Evolutionary conservation across 768 basidiomycete genomes (phyloP).

Genomic region (Kwoniella botswanensis): DNA sequence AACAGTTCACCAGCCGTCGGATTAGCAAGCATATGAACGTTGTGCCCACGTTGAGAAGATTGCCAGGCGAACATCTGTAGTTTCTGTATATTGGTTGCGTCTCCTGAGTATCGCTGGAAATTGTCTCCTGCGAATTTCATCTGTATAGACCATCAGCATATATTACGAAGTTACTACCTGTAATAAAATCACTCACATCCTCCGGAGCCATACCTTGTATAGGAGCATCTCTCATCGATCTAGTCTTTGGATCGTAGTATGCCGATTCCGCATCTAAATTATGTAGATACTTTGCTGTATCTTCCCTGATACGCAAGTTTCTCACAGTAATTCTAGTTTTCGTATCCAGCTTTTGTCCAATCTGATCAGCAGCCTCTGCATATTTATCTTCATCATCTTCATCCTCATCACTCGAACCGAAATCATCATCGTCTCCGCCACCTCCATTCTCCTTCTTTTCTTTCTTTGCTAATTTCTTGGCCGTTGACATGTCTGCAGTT

Average conservation of each 20-base stretch:
- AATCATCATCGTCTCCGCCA: slow-evolving; percentile 72
- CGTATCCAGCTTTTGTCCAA: slow-evolving; percentile 96
- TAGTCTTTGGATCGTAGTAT: slow-evolving; percentile 98
- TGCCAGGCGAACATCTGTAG: slow-evolving; percentile 98
- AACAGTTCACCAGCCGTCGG: slow-evolving; percentile 93
- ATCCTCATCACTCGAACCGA: slow-evolving; percentile 76
- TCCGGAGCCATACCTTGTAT: slow-evolving; percentile 75
- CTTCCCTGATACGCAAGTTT: slow-evolving; percentile 97
- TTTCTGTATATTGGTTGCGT: slow-evolving; percentile 87
- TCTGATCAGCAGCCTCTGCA: slow-evolving; percentile 95
- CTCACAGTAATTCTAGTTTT: slow-evolving; percentile 98
- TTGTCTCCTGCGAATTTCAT: slow-evolving; percentile 90
- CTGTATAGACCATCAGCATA: slow-evolving; percentile 28
- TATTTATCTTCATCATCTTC: slow-evolving; percentile 97
- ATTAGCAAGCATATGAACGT: slow-evolving; percentile 93
- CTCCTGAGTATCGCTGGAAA: slow-evolving; percentile 87
- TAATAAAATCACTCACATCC: slow-evolving; percentile 68
- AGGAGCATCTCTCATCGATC: slow-evolving; percentile 99
- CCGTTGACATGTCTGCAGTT: slow-evolving; percentile 79
- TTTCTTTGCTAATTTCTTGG: slow-evolving; percentile 73
- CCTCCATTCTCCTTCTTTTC: slow-evolving; percentile 59
- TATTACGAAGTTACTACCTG: neutral
- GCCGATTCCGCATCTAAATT: slow-evolving; percentile 94
- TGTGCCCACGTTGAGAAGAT: slow-evolving; percentile 87
- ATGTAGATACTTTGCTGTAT: slow-evolving; percentile 97